These are phyloP conservation scores for Vicia faba DNA, from an alignment of 306 rosid genomes.

Conservation along the genomic window DNA sequence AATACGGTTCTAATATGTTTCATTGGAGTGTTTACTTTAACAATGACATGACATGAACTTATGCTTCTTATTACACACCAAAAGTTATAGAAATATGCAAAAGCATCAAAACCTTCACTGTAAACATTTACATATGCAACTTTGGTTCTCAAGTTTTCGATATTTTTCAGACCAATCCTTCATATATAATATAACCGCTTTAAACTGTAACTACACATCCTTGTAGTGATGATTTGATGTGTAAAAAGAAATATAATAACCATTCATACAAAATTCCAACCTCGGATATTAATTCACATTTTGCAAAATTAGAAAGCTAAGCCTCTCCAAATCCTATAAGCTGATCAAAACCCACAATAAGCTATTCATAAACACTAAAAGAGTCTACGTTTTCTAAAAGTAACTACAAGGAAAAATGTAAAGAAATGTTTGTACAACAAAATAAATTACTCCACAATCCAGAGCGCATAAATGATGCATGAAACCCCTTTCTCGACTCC, in stretches of 20 bases:
- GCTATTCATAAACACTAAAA: conserved; percentile 33
- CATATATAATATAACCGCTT: background rate
- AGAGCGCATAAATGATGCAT: conserved; percentile 36
- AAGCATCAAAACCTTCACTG: background rate
- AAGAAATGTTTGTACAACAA: conserved; percentile 54
- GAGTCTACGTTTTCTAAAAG: conserved; percentile 39
- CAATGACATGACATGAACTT: conserved; percentile 12
- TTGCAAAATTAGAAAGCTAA: conserved; percentile 39
- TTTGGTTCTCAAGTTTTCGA: background rate
- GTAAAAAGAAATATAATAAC: conserved; percentile 37
- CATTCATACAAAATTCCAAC: conserved; percentile 51
- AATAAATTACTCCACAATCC: conserved; percentile 37
- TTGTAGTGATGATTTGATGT: background rate
- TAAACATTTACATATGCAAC: background rate
- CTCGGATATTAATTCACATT: conserved; percentile 48
- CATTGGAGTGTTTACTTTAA: background rate
- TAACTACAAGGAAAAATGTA: conserved; percentile 3
- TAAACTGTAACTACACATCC: conserved; percentile 9
- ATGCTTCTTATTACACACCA: conserved; percentile 26
- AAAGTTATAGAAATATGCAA: background rate
- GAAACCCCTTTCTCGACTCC: conserved; percentile 37
- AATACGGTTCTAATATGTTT: background rate
- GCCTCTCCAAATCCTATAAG: conserved; percentile 33
- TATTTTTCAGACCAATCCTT: conserved; percentile 4
- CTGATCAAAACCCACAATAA: conserved; percentile 42